These are phyloP conservation scores for Dendrobium nobile DNA, from an alignment of 106 monocot genomes.

Conservation along the genomic window DNA sequence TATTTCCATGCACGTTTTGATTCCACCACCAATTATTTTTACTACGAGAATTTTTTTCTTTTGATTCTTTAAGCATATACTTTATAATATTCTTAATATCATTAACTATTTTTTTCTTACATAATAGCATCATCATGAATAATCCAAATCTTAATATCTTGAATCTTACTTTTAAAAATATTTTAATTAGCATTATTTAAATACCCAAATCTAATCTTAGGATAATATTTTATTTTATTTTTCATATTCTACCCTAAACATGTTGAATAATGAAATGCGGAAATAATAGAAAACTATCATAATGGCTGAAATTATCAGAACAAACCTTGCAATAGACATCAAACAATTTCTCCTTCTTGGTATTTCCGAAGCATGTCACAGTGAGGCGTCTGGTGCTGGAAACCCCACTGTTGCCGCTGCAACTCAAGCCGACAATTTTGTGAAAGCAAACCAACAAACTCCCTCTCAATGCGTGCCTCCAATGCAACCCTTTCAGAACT, in stretches of 20 bases:
- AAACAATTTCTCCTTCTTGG: slow-evolving; percentile 21
- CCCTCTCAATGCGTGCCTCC: slow-evolving; percentile 71
- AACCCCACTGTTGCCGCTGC: slow-evolving; percentile 77
- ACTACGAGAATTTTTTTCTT: too few species aligned
- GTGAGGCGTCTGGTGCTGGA: slow-evolving; percentile 45
- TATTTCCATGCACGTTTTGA: too few species aligned
- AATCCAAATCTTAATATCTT: too few species aligned
- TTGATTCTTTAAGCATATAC: too few species aligned
- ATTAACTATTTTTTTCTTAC: too few species aligned
- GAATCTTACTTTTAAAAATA: too few species aligned
- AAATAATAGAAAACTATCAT: not conserved
- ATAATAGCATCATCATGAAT: too few species aligned
- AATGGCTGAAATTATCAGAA: not conserved
- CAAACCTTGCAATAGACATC: not conserved
- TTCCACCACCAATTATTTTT: too few species aligned
- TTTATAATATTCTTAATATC: too few species aligned
- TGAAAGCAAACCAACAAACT: slow-evolving; percentile 54
- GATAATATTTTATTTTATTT: too few species aligned
- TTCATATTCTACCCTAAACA: not conserved
- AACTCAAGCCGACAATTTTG: slow-evolving; percentile 82
- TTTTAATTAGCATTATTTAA: too few species aligned
- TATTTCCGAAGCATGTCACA: slow-evolving; percentile 86
- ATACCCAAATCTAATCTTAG: too few species aligned
- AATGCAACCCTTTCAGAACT: slow-evolving; percentile 49
- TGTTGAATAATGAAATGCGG: not conserved